phyloP scores from a whole-genome alignment of 345 rosid species.

The Alliaria petiolata region DNA sequence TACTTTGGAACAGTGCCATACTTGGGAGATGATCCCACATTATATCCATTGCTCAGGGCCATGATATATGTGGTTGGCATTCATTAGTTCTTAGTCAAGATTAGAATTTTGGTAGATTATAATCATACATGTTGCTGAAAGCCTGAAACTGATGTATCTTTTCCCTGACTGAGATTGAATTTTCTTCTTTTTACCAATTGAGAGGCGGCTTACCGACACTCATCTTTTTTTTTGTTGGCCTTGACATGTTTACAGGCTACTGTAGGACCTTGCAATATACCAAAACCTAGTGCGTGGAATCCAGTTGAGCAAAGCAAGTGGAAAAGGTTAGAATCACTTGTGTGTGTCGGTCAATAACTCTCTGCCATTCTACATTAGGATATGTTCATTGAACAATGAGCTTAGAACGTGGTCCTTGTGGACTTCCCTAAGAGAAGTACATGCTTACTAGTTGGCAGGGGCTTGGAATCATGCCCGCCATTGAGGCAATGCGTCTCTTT shows the following conservation, averaged over 20 bases:
- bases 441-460: slow-evolving; percentile 84
- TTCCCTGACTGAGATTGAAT: neutral
- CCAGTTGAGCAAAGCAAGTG: slow-evolving; percentile 87
- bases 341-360: neutral
- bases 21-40: neutral
- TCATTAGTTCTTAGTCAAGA: neutral
- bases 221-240: neutral
- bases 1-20: neutral
- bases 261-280: slow-evolving; percentile 68
- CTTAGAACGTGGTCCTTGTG: neutral
- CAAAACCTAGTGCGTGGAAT: slow-evolving; percentile 89
- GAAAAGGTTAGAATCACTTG: slow-evolving; percentile 60
- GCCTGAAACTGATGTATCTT: neutral
- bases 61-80: neutral
- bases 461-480: slow-evolving; percentile 78
- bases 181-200: neutral
- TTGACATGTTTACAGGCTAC: slow-evolving; percentile 59
- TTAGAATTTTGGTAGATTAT: neutral
- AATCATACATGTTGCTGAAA: neutral
- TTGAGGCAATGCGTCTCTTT: slow-evolving; percentile 98
- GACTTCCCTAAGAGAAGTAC: slow-evolving; percentile 6
- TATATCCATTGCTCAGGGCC: neutral
- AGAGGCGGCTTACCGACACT: neutral
- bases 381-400: neutral
- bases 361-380: neutral